Evolutionary conservation across 1,284 basidiomycete species (phyloP).

Genomic region (Inonotus hispidus): DNA sequence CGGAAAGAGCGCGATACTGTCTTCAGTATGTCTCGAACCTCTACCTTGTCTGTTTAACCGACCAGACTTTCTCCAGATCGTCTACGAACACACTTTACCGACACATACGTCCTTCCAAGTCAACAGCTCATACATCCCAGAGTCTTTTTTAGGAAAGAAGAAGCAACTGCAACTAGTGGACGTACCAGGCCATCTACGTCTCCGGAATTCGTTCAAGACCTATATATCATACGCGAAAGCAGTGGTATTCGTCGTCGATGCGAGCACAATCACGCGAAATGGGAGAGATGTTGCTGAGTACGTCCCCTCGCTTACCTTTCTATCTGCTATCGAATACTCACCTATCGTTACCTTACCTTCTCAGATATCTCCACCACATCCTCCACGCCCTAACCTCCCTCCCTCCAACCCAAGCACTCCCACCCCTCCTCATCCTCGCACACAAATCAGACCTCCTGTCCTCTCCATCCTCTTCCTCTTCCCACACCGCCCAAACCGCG

Average conservation of each 20-base stretch:
- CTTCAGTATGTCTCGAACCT: slow-evolving; percentile 36
- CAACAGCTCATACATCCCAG: slow-evolving; percentile 46
- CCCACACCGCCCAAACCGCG: slow-evolving; percentile 30
- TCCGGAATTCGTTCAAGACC: slow-evolving; percentile 65
- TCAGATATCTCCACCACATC: slow-evolving; percentile 65
- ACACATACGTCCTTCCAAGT: slow-evolving; percentile 72
- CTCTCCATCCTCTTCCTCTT: slow-evolving; percentile 23
- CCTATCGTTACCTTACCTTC: no score
- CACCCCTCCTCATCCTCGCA: slow-evolving; percentile 59
- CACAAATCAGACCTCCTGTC: slow-evolving; percentile 69
- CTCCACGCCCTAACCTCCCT: slow-evolving; percentile 64
- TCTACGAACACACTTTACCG: slow-evolving; percentile 54
- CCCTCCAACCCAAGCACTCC: slow-evolving; percentile 58
- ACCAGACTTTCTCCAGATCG: slow-evolving; percentile 40
- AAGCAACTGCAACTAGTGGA: slow-evolving; percentile 54
- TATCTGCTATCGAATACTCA: not conserved
- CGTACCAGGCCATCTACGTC: slow-evolving; percentile 72
- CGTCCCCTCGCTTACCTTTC: slow-evolving; percentile 25
- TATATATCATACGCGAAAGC: slow-evolving; percentile 54
- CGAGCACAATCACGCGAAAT: slow-evolving; percentile 68
- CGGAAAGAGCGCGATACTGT: slow-evolving; percentile 70
- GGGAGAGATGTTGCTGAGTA: slow-evolving; percentile 71
- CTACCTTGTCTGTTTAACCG: slow-evolving; percentile 1
- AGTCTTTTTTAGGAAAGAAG: slow-evolving; percentile 34
- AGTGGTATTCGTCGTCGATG: slow-evolving; percentile 71